Conservation (phyloP, 164 flowering plant species). For the Annona cherimola region DNA sequence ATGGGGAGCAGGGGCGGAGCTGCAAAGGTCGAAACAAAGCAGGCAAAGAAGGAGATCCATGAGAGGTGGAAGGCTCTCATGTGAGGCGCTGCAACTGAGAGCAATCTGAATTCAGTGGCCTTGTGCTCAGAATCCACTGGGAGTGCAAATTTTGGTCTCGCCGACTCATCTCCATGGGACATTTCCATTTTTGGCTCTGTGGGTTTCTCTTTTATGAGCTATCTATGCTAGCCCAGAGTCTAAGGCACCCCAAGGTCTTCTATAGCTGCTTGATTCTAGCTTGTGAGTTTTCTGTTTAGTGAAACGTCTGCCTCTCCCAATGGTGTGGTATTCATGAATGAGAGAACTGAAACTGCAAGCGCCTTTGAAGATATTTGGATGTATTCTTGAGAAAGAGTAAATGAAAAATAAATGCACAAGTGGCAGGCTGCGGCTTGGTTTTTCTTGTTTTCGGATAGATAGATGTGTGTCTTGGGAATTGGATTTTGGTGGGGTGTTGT, state of each 20-base stretch:
- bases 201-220: not conserved
- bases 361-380: not conserved
- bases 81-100: constrained; percentile 58
- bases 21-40: constrained; percentile 79
- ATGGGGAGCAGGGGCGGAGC: constrained; percentile 79
- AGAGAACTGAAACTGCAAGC: not conserved
- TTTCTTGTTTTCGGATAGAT: not conserved
- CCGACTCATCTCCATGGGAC: constrained; percentile 2
- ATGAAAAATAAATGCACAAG: not conserved
- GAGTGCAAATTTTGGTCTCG: constrained; percentile 33
- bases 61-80: constrained; percentile 85
- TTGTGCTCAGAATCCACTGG: constrained; percentile 84
- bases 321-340: not conserved
- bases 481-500: not conserved
- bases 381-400: too few relatives aligned
- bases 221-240: not conserved
- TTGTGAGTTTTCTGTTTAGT: not conserved
- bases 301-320: too few relatives aligned
- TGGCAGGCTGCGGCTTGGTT: not conserved
- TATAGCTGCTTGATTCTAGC: not conserved
- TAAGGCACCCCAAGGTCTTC: not conserved
- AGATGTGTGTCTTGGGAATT: too few relatives aligned
- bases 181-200: constrained; percentile 20
- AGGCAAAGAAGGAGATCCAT: constrained; percentile 76
- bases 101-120: constrained; percentile 48